Percentiles rank a stretch among this genome's conserved stretches.
Conservation (phyloP, 2,329 filamentous ascomycete species). For the Periconia digitata region DNA sequence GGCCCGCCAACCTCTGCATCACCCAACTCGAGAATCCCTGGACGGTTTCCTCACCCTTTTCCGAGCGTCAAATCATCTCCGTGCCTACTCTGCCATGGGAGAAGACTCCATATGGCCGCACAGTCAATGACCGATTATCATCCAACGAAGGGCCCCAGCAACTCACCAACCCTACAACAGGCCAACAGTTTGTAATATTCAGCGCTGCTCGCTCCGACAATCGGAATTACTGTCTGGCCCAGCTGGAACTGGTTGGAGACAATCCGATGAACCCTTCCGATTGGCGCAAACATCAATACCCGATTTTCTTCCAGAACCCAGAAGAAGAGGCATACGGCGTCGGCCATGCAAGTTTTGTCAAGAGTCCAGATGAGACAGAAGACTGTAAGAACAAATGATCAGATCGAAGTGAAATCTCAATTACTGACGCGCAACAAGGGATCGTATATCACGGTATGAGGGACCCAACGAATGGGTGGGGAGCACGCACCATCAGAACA, state of each 20-base stretch:
- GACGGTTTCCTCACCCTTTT: slow-evolving; percentile 50
- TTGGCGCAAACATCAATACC: slow-evolving; percentile 51
- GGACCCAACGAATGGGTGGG: slow-evolving; percentile 51
- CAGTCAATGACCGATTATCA: slow-evolving; percentile 49
- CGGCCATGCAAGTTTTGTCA: slow-evolving; percentile 55
- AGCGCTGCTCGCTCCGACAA: slow-evolving; percentile 54
- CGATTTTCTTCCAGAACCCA: slow-evolving; percentile 54
- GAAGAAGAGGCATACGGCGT: slow-evolving; percentile 50
- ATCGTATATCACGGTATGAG: slow-evolving; percentile 58
- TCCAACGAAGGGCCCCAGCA: slow-evolving; percentile 56
- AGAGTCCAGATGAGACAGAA: slow-evolving; percentile 50
- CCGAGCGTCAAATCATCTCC: slow-evolving; percentile 51
- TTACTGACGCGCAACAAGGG: slow-evolving; percentile 9
- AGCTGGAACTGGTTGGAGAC: slow-evolving; percentile 52
- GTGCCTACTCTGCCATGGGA: slow-evolving; percentile 54
- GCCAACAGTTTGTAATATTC: slow-evolving; percentile 54
- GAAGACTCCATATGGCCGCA: slow-evolving; percentile 53
- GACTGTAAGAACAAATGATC: slow-evolving; percentile 33
- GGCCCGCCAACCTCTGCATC: slow-evolving; percentile 57
- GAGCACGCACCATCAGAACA: slow-evolving; percentile 50
- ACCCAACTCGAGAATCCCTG: slow-evolving; percentile 53
- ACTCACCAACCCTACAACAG: slow-evolving; percentile 50
- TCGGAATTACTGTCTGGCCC: slow-evolving; percentile 56
- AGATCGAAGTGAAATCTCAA: background rate
- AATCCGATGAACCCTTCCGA: slow-evolving; percentile 53